Conservation (phyloP, 225 moss, liverwort and hornwort species). For the Ulota crispa region DNA sequence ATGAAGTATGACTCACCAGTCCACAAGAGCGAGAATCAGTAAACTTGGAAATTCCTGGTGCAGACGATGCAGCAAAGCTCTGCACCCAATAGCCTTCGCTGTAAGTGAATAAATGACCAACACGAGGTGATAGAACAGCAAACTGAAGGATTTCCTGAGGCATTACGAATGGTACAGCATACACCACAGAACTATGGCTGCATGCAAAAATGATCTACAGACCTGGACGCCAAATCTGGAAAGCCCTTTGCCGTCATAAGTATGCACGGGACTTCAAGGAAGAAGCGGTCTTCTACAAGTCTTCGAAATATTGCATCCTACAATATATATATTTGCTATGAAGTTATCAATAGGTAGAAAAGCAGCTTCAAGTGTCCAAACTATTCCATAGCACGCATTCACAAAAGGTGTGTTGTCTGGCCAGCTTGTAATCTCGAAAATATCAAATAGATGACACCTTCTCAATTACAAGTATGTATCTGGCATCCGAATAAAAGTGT, state of each 20-base stretch:
- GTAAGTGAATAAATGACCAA: background rate
- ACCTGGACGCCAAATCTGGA: conserved; percentile 96
- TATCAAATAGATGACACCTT: conserved; percentile 51
- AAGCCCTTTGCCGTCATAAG: conserved; percentile 85
- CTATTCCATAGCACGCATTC: background rate
- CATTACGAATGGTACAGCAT: background rate
- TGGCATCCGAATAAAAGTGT: conserved; percentile 70
- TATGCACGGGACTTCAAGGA: conserved; percentile 72
- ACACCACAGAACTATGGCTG: background rate
- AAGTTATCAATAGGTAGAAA: background rate
- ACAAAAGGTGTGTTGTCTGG: background rate
- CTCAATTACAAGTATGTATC: conserved; percentile 83
- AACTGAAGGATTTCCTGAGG: background rate
- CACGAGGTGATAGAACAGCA: background rate
- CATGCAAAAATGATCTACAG: conserved; percentile 3
- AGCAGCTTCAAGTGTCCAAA: background rate
- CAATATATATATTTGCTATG: conserved; percentile 2
- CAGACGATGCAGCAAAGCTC: conserved; percentile 71
- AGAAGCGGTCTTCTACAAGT: conserved; percentile 82
- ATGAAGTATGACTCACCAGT: conserved; percentile 57
- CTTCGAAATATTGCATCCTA: conserved; percentile 94
- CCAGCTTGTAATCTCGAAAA: background rate
- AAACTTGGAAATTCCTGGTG: conserved; percentile 61
- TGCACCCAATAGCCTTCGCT: conserved; percentile 34
- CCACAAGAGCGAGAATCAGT: conserved; percentile 74